phyloP scores from a whole-genome alignment of 805 yeast genomes.

The Priceomyces melissophilus region DNA sequence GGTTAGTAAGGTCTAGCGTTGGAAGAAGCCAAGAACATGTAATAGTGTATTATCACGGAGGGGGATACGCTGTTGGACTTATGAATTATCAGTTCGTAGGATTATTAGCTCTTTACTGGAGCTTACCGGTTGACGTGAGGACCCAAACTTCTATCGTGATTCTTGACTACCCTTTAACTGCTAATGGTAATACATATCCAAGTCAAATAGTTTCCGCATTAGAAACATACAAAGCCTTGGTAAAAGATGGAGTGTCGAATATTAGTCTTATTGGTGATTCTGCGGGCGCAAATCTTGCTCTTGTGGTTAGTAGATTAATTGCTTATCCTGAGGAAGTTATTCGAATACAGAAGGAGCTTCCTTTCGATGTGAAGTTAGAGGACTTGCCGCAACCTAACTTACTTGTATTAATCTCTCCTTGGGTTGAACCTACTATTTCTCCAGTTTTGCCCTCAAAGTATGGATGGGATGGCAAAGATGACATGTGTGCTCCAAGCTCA shows the following conservation, averaged over 20 bases:
- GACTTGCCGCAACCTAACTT: constrained; percentile 27
- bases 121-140: constrained; percentile 14
- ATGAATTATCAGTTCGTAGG: constrained; percentile 23
- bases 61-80: constrained; percentile 20
- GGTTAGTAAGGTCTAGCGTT: constrained; percentile 7
- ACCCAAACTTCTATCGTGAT: constrained; percentile 15
- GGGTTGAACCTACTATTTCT: constrained; percentile 30
- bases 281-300: constrained; percentile 17
- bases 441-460: constrained; percentile 19
- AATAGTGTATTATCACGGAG: constrained; percentile 23
- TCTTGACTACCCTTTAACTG: constrained; percentile 23
- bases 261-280: constrained; percentile 18
- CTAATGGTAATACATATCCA: constrained; percentile 19
- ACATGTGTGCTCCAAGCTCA: constrained; percentile 27
- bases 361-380: constrained; percentile 12
- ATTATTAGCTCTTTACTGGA: constrained; percentile 19
- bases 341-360: constrained; percentile 4
- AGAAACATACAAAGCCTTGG: constrained; percentile 9
- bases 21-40: constrained; percentile 9
- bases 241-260: constrained; percentile 13
- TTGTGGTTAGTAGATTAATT: constrained; percentile 15
- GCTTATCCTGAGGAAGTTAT: constrained; percentile 30
- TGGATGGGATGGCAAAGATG: constrained; percentile 25
- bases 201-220: constrained; percentile 22
- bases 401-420: constrained; percentile 28